These are phyloP conservation scores for Monascus ruber DNA, from an alignment of 2,329 filamentous ascomycete species.

Conservation along the genomic window DNA sequence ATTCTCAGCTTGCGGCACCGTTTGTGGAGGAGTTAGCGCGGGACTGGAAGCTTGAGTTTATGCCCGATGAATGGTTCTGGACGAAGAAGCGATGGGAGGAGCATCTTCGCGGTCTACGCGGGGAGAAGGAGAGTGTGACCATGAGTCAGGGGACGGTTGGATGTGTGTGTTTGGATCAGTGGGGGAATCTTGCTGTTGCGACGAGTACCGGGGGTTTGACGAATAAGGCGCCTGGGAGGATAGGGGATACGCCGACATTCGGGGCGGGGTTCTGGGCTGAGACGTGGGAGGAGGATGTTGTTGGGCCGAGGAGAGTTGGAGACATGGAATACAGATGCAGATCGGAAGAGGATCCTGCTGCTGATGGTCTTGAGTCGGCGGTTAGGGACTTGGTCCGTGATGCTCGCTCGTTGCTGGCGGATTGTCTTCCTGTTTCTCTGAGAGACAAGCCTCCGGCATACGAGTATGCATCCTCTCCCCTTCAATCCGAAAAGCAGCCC, in stretches of 20 bases:
- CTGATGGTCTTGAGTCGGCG: neutral
- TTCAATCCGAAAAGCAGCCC: neutral
- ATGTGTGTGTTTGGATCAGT: constrained; percentile 67
- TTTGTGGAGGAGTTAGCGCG: constrained; percentile 59
- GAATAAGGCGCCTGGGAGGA: constrained; percentile 74
- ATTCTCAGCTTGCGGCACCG: constrained; percentile 57
- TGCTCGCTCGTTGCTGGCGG: constrained; percentile 5
- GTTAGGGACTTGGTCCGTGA: neutral
- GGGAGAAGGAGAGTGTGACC: constrained; percentile 12
- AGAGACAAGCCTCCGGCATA: neutral
- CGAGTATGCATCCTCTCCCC: constrained; percentile 2
- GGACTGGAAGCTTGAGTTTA: constrained; percentile 53
- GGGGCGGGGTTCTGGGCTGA: constrained; percentile 88
- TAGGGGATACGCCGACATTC: constrained; percentile 75
- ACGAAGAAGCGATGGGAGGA: constrained; percentile 70
- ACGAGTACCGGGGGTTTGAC: constrained; percentile 67
- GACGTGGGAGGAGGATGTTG: constrained; percentile 48
- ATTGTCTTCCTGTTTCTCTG: constrained; percentile 7
- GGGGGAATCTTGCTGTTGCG: constrained; percentile 59
- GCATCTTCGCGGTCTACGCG: constrained; percentile 50
- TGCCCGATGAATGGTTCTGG: constrained; percentile 63
- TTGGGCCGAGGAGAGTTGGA: neutral
- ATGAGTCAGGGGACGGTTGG: constrained; percentile 76
- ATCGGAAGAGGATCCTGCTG: neutral
- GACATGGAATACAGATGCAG: neutral